A percentile compares a stretch with the other conserved stretches of the same genome.
phyloP scores from a whole-genome alignment of 768 basidiomycete genomes.

The Leccinum variicolor region DNA sequence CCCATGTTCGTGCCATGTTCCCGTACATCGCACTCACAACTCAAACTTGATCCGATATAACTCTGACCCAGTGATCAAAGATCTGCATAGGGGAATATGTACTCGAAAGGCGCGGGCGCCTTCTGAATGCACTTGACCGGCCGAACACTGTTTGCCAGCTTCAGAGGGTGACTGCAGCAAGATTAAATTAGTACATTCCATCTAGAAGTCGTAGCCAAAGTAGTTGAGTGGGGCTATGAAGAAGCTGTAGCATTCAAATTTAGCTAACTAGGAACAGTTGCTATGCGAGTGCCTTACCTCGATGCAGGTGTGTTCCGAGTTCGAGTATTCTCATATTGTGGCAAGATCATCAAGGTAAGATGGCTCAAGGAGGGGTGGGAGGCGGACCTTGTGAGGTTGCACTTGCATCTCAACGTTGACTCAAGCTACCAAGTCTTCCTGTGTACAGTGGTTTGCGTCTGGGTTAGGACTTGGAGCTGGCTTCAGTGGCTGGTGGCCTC shows the following conservation, averaged over 20 bases:
- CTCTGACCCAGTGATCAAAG: constrained; percentile 34
- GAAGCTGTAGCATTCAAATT: constrained; percentile 36
- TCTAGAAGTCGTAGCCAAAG: constrained; percentile 60
- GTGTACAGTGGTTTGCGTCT: constrained; percentile 32
- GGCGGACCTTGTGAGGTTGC: too few relatives aligned
- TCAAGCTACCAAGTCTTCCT: constrained; percentile 66
- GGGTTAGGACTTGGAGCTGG: too few relatives aligned
- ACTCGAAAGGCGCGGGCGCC: constrained; percentile 38
- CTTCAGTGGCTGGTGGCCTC: too few relatives aligned
- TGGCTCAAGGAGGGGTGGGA: too few relatives aligned
- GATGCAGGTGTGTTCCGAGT: constrained; percentile 55
- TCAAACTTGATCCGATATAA: constrained; percentile 36
- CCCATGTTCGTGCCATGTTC: background rate
- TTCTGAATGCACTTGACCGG: constrained; percentile 38
- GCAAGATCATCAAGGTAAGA: background rate
- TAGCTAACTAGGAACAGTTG: background rate
- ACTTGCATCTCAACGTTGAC: constrained; percentile 62
- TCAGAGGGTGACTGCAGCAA: constrained; percentile 39
- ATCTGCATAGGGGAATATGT: constrained; percentile 32
- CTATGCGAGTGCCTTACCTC: constrained; percentile 33
- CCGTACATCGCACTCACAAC: constrained; percentile 7
- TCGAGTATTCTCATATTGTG: constrained; percentile 53
- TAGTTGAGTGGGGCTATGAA: constrained; percentile 61
- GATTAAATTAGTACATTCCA: constrained; percentile 55
- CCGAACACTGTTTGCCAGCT: constrained; percentile 42